Evolutionary conservation across 2,329 filamentous ascomycete genomes (phyloP).

Genomic region (Celoporthe dispersa): DNA sequence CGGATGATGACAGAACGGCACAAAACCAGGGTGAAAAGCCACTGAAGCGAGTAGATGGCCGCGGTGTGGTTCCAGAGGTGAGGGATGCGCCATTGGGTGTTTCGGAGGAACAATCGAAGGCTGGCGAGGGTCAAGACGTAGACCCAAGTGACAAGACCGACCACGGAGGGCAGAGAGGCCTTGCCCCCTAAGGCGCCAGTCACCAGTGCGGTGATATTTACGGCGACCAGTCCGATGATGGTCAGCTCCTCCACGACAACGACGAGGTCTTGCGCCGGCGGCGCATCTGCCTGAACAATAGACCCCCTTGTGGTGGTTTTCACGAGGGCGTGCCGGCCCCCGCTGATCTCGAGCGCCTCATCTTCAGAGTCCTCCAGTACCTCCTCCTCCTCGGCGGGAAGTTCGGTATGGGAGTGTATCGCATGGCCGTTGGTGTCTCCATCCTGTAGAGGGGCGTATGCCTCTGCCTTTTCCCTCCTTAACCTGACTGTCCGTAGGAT

Average conservation of each 20-base stretch:
- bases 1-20: conserved; percentile 88
- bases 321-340: conserved; percentile 58
- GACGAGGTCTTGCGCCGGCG: conserved; percentile 71
- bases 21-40: conserved; percentile 74
- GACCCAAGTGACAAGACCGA: conserved; percentile 74
- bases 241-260: conserved; percentile 76
- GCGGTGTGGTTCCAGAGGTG: conserved; percentile 93
- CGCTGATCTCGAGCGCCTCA: conserved; percentile 60
- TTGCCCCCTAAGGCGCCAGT: conserved; percentile 62
- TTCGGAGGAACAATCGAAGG: conserved; percentile 70
- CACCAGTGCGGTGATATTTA: conserved; percentile 69
- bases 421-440: conserved; percentile 42
- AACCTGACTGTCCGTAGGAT: conserved; percentile 56
- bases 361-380: conserved; percentile 58
- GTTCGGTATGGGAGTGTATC: conserved; percentile 53
- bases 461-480: conserved; percentile 47
- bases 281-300: conserved; percentile 74
- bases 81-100: conserved; percentile 68
- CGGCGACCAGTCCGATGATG: conserved; percentile 70
- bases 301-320: conserved; percentile 67
- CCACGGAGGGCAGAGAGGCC: conserved; percentile 64
- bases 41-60: conserved; percentile 79
- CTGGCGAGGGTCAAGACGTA: conserved; percentile 78
- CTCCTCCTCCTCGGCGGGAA: conserved; percentile 49
- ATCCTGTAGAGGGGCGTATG: conserved; percentile 62